A percentile compares a stretch with the other conserved stretches of the same genome.
These are phyloP conservation scores for Tetrapisispora iriomotensis DNA, from an alignment of 805 yeast species.

Conservation along the genomic window DNA sequence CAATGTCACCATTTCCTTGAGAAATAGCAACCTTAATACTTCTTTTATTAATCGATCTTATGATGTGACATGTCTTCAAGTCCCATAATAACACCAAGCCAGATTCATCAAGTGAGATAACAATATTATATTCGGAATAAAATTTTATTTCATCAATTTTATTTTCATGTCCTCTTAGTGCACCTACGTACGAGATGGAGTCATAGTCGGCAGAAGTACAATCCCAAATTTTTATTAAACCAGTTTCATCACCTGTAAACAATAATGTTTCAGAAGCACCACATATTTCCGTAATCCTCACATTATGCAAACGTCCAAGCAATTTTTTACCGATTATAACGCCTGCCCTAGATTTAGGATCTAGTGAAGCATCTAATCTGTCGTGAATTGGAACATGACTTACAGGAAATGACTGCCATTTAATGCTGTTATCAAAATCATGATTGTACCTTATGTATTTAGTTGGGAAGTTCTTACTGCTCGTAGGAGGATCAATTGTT, in stretches of 20 bases:
- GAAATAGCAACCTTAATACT: conserved; percentile 37
- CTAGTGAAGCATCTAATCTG: background rate
- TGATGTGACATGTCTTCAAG: conserved; percentile 39
- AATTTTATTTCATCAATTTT: conserved; percentile 38
- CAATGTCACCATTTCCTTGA: conserved; percentile 46
- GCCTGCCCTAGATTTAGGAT: background rate
- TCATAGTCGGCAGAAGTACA: conserved; percentile 5
- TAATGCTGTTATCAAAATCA: background rate
- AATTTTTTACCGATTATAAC: background rate
- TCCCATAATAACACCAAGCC: conserved; percentile 64
- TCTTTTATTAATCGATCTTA: conserved; percentile 30
- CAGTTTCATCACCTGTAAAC: conserved; percentile 40
- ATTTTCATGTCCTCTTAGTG: conserved; percentile 46
- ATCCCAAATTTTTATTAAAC: conserved; percentile 52
- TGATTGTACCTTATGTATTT: background rate
- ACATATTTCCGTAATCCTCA: conserved; percentile 18
- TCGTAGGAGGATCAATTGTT: background rate
- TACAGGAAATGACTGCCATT: background rate
- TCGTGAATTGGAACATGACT: background rate
- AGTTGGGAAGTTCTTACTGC: background rate
- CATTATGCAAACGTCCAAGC: background rate
- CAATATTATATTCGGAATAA: conserved; percentile 43
- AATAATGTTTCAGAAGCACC: conserved; percentile 20
- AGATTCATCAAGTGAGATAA: conserved; percentile 43
- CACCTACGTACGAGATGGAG: conserved; percentile 29